Conservation (phyloP, 2,329 filamentous ascomycete genomes). For the Macrophomina phaseolina region DNA sequence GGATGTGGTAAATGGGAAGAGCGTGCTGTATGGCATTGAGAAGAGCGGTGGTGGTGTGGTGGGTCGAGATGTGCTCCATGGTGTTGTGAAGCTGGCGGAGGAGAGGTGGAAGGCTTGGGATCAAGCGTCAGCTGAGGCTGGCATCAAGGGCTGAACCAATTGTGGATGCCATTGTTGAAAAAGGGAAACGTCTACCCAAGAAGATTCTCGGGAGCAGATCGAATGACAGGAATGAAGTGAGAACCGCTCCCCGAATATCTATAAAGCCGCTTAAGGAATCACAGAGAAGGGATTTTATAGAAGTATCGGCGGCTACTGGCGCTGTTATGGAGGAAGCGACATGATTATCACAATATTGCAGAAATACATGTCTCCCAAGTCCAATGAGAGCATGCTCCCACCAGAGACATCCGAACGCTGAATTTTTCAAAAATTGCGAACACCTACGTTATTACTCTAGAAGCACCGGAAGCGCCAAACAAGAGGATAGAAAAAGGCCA, state of each 20-base stretch:
- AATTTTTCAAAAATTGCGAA: no score
- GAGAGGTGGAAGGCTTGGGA: slow-evolving; percentile 68
- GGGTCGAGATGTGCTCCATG: slow-evolving; percentile 66
- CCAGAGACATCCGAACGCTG: no score
- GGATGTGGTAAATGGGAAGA: slow-evolving; percentile 64
- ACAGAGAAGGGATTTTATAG: no score
- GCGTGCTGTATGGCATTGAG: slow-evolving; percentile 76
- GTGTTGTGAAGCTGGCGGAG: slow-evolving; percentile 64
- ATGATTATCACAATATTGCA: no score
- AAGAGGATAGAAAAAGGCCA: neutral
- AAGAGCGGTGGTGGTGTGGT: slow-evolving; percentile 81
- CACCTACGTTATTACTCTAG: no score
- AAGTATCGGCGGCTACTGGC: no score
- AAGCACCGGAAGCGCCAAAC: neutral
- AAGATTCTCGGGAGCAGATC: neutral
- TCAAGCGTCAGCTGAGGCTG: slow-evolving; percentile 20
- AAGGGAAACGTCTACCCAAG: neutral
- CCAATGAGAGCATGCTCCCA: no score
- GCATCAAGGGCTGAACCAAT: neutral
- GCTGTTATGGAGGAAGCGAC: no score
- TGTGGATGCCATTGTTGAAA: neutral
- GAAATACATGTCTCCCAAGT: no score
- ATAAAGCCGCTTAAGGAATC: no score
- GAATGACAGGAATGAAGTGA: neutral
- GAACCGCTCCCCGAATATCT: no score